Conservation (phyloP, 768 basidiomycete genomes). For the Hemileccinum impolitum region DNA sequence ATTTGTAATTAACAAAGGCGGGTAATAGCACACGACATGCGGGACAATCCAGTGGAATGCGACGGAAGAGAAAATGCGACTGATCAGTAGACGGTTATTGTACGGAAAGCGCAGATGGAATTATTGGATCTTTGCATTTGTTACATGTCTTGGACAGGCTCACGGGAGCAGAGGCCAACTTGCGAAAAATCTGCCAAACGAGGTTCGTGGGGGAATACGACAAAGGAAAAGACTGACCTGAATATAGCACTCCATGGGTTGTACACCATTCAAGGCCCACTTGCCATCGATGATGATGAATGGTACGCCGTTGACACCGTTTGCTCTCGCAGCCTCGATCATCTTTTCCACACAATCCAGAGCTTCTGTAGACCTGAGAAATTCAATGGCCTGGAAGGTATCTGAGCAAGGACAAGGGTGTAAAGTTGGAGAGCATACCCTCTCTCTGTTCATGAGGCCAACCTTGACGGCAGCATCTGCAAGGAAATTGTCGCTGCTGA, state of each 20-base stretch:
- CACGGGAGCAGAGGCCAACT: conserved; percentile 18
- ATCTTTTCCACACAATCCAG: conserved; percentile 39
- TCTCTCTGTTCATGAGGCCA: conserved; percentile 37
- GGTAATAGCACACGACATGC: conserved; percentile 10
- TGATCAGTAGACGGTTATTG: conserved; percentile 16
- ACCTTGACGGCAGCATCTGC: conserved; percentile 35
- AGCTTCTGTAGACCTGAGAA: conserved; percentile 40
- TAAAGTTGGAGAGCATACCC: conserved; percentile 26
- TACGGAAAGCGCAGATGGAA: conserved; percentile 15
- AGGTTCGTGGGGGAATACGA: neutral
- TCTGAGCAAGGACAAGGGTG: neutral
- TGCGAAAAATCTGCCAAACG: conserved; percentile 29
- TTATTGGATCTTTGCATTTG: conserved; percentile 19
- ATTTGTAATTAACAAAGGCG: conserved; percentile 11
- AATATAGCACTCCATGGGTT: conserved; percentile 38
- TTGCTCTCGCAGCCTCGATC: conserved; percentile 37
- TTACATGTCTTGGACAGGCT: conserved; percentile 15
- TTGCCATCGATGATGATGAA: conserved; percentile 47
- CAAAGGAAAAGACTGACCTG: conserved; percentile 26
- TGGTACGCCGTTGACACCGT: conserved; percentile 51
- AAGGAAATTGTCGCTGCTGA: conserved; percentile 35
- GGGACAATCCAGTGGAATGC: conserved; percentile 15
- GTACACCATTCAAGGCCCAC: conserved; percentile 46
- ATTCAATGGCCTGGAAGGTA: conserved; percentile 34
- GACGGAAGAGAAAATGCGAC: neutral